Evolutionary conservation across 768 basidiomycete genomes (phyloP), one percentile per base, ranked within the genome.

Genomic region (Auricularia auricula-judae): DNA sequence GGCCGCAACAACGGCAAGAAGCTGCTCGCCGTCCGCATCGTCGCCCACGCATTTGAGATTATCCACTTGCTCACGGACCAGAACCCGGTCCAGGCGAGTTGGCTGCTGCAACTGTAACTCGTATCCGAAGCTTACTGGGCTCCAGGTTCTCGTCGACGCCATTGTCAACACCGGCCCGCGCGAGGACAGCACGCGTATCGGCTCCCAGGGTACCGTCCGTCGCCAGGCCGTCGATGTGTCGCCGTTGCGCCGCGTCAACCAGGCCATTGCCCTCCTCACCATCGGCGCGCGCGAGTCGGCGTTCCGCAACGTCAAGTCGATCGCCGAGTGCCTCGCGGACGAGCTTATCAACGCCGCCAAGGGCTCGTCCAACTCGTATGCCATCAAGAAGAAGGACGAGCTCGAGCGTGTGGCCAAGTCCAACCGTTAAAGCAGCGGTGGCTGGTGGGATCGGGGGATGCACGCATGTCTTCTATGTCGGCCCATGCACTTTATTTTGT

Each of bases 1-100:
- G 97, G 97, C 67, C 94, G 97, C 79, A 99, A 98, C 88, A 98
- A 95, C 81, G 97, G 97, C 75, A 98, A 98, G 84, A 98, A 98
- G 81, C 87, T 98, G 76, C 80, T 99, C 78, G 89, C 97, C 72
- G 92, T 99, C 78, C 93, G 97, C 79, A 99, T 99, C 73, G 97
- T 99, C 73, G 91, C 93, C 66, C 97, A 99, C 78, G 91, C 97
- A 42, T 99, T 99, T 76, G 97, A 99, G 81, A 95, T 99, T 77
- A 95, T 98, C 81, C 91, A 98, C 83, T 93, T 99, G 77, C 91
- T 99, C 78, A 93, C 93, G 72, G 97, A 99, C 86, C 94, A 96
- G 81, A 99, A 99, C 84, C 97, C 97, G 67, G 94, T 99, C 76
- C 97, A 99, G 82, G 93, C 93, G 67, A 68, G 86, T 62, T 1